Conservation (phyloP, 768 basidiomycete species). For the Termitomyces heimii region DNA sequence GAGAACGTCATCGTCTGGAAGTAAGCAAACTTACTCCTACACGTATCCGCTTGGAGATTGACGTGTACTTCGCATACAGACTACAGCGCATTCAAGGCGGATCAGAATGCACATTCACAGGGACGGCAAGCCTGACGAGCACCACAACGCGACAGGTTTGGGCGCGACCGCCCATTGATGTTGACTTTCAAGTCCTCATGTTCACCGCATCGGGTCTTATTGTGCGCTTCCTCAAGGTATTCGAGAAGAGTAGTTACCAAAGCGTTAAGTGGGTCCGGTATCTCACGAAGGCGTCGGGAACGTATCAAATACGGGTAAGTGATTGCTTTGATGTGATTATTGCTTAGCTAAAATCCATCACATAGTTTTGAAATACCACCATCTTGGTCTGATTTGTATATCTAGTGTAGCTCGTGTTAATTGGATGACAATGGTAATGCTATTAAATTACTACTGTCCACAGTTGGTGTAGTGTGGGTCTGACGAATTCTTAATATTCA, state of each 20-base stretch:
- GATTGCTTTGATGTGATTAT: not conserved
- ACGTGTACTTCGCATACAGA: conserved; percentile 34
- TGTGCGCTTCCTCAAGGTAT: conserved; percentile 96
- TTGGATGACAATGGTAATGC: not conserved
- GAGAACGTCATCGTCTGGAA: conserved; percentile 99
- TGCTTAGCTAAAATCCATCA: not conserved
- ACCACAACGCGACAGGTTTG: conserved; percentile 94
- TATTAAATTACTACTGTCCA: not conserved
- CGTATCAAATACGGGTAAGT: conserved; percentile 91
- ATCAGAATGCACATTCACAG: conserved; percentile 82
- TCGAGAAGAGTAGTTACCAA: conserved; percentile 92
- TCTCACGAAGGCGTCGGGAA: conserved; percentile 88
- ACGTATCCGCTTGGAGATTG: not conserved
- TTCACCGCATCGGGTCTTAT: conserved; percentile 95
- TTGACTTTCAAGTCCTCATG: conserved; percentile 99
- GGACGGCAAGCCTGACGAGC: conserved; percentile 74
- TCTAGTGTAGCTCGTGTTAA: not conserved
- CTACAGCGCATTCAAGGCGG: conserved; percentile 91
- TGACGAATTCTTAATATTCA: not conserved
- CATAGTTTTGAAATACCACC: conserved; percentile 2
- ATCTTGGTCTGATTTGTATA: not conserved
- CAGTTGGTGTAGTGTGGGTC: not conserved
- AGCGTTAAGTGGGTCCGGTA: conserved; percentile 97
- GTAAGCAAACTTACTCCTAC: conserved; percentile 44
- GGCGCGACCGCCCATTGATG: conserved; percentile 96